Conservation (phyloP, 192 early-diverging fungal genomes). For the Coemansia sp. region DNA sequence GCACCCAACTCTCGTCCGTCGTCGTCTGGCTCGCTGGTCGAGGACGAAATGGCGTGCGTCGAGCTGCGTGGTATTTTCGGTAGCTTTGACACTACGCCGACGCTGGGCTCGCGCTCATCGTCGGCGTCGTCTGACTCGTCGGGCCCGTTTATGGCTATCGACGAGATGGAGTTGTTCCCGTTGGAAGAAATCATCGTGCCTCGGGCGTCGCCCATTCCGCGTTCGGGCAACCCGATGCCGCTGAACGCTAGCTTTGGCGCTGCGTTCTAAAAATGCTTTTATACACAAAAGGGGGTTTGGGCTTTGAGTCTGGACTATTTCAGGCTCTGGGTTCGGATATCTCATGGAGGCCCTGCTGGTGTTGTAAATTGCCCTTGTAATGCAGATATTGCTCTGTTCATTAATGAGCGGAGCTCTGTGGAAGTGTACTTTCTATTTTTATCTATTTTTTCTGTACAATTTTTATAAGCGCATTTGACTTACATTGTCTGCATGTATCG, state of each 20-base stretch:
- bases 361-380: constrained; percentile 2
- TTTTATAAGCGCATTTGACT: not conserved
- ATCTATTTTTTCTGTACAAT: constrained; percentile 2
- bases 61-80: constrained; percentile 51
- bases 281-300: too few relatives aligned
- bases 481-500: not conserved
- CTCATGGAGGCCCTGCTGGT: not conserved
- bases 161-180: constrained; percentile 30
- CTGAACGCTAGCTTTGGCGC: constrained; percentile 40
- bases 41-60: constrained; percentile 40
- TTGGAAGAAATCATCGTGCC: constrained; percentile 46
- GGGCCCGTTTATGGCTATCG: constrained; percentile 1
- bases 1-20: constrained; percentile 13
- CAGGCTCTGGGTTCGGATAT: too few relatives aligned
- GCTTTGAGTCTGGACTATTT: too few relatives aligned
- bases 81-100: constrained; percentile 6
- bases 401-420: not conserved
- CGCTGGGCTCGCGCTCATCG: constrained; percentile 26
- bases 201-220: constrained; percentile 33
- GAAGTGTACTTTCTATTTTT: not conserved
- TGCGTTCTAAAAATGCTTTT: constrained; percentile 11
- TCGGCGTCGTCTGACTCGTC: constrained; percentile 23
- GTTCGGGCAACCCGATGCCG: constrained; percentile 48
- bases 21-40: constrained; percentile 28
- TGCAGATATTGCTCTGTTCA: not conserved